Conservation (phyloP, 306 rosid species). For the Cicer bijugum region DNA sequence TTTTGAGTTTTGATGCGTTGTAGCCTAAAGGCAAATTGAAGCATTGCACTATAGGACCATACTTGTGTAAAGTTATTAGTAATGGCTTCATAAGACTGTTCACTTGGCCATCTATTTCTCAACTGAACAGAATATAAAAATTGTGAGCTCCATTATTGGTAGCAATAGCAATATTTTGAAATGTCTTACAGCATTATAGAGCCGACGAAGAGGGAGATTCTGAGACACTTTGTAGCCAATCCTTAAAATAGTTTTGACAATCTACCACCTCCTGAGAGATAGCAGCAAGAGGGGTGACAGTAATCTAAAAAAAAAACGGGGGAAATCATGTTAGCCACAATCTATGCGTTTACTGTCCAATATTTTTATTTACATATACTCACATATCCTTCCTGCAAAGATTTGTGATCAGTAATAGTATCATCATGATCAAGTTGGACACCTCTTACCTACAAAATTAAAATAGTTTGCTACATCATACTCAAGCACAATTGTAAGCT, state of each 20-base stretch:
- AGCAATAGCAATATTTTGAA: constrained; percentile 17
- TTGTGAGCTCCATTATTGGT: background rate
- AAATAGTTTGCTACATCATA: background rate
- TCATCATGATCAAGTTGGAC: constrained; percentile 10
- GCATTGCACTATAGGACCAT: background rate
- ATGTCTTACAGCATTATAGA: constrained; percentile 54
- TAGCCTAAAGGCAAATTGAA: background rate
- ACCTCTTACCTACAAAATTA: constrained; percentile 25
- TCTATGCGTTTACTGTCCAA: background rate
- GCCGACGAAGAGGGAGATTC: constrained; percentile 62
- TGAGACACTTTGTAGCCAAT: constrained; percentile 69
- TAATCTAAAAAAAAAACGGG: constrained; percentile 11
- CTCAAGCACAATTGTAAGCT: background rate
- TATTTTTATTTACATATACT: background rate
- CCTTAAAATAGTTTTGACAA: constrained; percentile 45
- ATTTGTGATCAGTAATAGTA: background rate
- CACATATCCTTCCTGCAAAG: constrained; percentile 35
- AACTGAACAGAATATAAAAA: background rate
- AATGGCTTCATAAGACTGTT: constrained; percentile 18
- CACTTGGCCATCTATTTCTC: background rate
- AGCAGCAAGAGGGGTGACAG: constrained; percentile 31
- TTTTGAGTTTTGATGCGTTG: background rate
- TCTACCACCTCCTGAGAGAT: constrained; percentile 17
- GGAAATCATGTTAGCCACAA: constrained; percentile 8
- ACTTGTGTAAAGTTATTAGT: background rate